Evolutionary conservation across 345 rosid genomes (phyloP), one percentile per base, ranked within the genome.

Genomic region (Camelina hispida): DNA sequence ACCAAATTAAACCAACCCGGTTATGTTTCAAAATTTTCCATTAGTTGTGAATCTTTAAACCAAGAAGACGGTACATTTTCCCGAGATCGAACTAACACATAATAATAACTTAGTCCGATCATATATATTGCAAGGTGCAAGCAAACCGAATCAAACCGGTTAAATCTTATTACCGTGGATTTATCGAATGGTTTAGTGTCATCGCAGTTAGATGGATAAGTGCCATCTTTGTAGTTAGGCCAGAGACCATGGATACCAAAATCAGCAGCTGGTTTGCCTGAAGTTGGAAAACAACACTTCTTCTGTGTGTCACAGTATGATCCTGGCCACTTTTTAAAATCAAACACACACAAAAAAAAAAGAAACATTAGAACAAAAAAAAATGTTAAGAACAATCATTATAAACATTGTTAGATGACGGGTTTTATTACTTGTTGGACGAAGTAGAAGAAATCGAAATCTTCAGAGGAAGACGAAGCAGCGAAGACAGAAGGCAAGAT

Each of bases 391-490:
- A 67, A 40, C 7, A 66, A 9, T 2, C 0, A 28, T n/a, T 40
- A 52, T 9, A 37, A n/a, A 35, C 51, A 40, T 53, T 34, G 0
- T 20, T 58, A 4, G 7, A 50, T 8, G 9, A 9, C 25, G 16
- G 56, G 48, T 51, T 51, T 56, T 35, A 0, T 76, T 68, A 87
- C 98, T 85, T 94, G 97, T 79, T 85, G 96, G 71, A 94, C 97
- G 37, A 94, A 87, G 88, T 94, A 94, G 90, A 94, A 91, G 89
- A 94, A 94, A 85, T 94, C 97, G 35, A 91, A 94, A 61, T 84
- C 87, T 76, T 85, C 71, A 6, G 98, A 69, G n/a, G 76, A 85
- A 52, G 77, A 79, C 13, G 84, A 80, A 58, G 74, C 79, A 11
- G 79, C 70, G 2, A 80, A 74, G 66, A 56, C 20, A 38, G 6